Base-by-base conservation (phyloP, 176 grass and related monocot genomes). In the Oryza officinalis region DNA sequence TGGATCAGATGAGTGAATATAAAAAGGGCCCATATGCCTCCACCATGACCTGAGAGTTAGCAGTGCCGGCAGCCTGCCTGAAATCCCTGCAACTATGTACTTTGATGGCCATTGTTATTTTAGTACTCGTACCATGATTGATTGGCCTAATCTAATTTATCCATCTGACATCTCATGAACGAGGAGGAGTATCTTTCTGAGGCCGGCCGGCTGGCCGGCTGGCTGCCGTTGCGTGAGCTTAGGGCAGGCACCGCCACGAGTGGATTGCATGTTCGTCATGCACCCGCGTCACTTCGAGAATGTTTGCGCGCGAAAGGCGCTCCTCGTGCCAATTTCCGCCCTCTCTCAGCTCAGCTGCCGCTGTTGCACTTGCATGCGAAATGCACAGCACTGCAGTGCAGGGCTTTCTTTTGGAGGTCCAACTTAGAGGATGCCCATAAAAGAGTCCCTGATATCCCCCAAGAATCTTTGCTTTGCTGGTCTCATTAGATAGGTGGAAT, bases 381-480 rank as follows among this genome's bases (percentile, higher is more conserved):
- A 13, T 31, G 80, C 80, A 64, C 11, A 71, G 11, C 80, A 60
- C 9, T 28, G 35, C 37, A 38, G 7, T 27, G 10, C 50, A 2
- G 13, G 5, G 0, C 10, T 25, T 41, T 69, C 30, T 69, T 45
- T 35, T 8, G 77, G 78, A 72, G 78, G 81, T 89, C 82, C 83
- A 41, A 68, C 74, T 30, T 35, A 77, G 65, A 86, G 27, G 79
- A 63, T 80, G 61, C 67, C 80, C 8, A 63, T 74, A n/a, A 86
- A 57, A 68, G 72, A 67, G 83, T 28, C 67, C 79, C 66, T 45
- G 32, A 81, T 85, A 79, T 79, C 80, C n/a, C 79, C 68, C 61
- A 20, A 73, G 88, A 87, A 90, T 90, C 80, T 83, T 76, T 63
- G 37, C 67, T 86, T 86, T 73, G 2, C 43, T 11, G 27, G 47